These are phyloP conservation scores for Trematosphaeria pertusa DNA, from an alignment of 2,329 filamentous ascomycete species.

Conservation along the genomic window DNA sequence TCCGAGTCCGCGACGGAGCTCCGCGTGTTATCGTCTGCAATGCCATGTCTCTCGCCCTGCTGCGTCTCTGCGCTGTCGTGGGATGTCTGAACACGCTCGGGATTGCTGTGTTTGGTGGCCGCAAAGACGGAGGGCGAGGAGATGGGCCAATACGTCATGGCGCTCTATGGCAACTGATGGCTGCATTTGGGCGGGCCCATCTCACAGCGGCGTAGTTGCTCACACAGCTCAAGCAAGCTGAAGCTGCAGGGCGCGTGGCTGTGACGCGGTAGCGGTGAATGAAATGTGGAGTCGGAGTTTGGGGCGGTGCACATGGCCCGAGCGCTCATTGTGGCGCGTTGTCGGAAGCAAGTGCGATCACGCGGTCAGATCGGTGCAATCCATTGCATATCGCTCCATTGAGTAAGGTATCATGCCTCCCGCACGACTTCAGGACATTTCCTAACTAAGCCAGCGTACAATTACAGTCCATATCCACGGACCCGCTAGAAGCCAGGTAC, in stretches of 20 bases:
- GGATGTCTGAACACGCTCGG: conserved; percentile 62
- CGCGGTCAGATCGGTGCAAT: no score
- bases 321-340: no score
- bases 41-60: conserved; percentile 28
- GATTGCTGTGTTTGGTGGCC: conserved; percentile 70
- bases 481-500: no score
- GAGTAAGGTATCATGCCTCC: no score
- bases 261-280: conserved; percentile 24
- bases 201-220: conserved; percentile 35
- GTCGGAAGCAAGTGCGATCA: background rate
- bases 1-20: conserved; percentile 15
- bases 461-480: no score
- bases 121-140: conserved; percentile 84
- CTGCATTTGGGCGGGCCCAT: conserved; percentile 47
- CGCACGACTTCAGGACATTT: no score
- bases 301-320: background rate
- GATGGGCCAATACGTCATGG: conserved; percentile 88
- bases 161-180: conserved; percentile 45
- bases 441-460: no score
- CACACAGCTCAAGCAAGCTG: conserved; percentile 30
- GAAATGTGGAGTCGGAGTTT: conserved; percentile 19
- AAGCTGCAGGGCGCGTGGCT: conserved; percentile 25
- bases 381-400: no score
- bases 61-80: conserved; percentile 63
- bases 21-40: conserved; percentile 10